These are phyloP conservation scores for Tolypocladium album DNA, from an alignment of 2,329 filamentous ascomycete species.

Conservation along the genomic window DNA sequence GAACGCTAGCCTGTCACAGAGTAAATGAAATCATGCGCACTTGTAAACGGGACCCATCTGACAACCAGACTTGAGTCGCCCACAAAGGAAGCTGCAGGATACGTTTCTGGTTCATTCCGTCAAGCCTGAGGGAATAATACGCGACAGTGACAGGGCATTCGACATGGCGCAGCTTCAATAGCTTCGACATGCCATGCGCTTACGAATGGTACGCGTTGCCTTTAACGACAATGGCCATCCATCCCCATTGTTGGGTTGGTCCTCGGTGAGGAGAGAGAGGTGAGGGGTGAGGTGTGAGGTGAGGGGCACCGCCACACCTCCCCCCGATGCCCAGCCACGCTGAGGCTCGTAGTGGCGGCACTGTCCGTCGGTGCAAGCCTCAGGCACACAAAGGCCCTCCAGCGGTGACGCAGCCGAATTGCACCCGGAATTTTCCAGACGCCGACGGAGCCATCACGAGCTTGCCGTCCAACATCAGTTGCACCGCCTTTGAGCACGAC, in stretches of 20 bases:
- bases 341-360: neutral
- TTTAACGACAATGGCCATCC: no score
- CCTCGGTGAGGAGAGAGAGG: neutral
- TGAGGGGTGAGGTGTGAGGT: neutral
- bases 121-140: neutral
- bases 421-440: slow-evolving; percentile 23
- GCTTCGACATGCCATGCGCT: neutral
- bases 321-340: slow-evolving; percentile 2
- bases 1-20: slow-evolving; percentile 1
- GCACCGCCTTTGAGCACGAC: slow-evolving; percentile 25
- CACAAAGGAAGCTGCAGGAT: neutral
- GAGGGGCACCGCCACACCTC: slow-evolving; percentile 2
- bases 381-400: slow-evolving; percentile 17
- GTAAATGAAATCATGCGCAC: neutral
- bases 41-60: neutral
- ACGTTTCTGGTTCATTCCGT: neutral
- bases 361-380: neutral
- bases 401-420: slow-evolving; percentile 20
- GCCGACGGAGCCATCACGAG: slow-evolving; percentile 15
- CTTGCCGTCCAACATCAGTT: slow-evolving; percentile 15
- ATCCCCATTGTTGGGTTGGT: no score
- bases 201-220: no score
- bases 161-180: neutral
- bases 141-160: neutral
- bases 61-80: neutral